Evolutionary conservation across 805 yeast genomes (phyloP).

Genomic region (Ogataea paradorogensis): DNA sequence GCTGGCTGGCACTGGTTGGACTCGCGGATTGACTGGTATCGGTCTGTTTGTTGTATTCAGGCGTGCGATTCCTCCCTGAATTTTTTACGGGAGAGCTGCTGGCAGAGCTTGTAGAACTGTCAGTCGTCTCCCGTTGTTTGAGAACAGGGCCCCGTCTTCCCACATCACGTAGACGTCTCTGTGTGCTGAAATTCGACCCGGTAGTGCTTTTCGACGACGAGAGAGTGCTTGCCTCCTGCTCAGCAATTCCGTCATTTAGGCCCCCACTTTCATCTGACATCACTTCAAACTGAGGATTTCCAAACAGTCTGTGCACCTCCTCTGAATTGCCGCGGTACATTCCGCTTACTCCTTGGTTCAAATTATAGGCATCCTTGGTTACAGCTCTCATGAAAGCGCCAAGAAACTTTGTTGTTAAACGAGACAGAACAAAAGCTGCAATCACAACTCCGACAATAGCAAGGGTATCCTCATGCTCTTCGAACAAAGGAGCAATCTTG

Average conservation of each 20-base stretch:
- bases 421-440: slow-evolving; percentile 12
- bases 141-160: background rate
- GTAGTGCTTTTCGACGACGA: slow-evolving; percentile 7
- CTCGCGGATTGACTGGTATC: slow-evolving; percentile 8
- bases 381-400: slow-evolving; percentile 17
- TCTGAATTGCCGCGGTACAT: slow-evolving; percentile 25
- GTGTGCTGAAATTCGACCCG: slow-evolving; percentile 10
- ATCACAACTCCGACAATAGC: slow-evolving; percentile 13
- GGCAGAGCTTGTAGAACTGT: slow-evolving; percentile 7
- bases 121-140: slow-evolving; percentile 3
- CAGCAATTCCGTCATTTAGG: slow-evolving; percentile 24
- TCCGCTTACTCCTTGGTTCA: slow-evolving; percentile 23
- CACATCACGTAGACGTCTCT: slow-evolving; percentile 3
- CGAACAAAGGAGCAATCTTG: slow-evolving; percentile 12
- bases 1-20: slow-evolving; percentile 10
- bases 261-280: slow-evolving; percentile 25
- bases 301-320: slow-evolving; percentile 10
- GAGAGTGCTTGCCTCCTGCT: slow-evolving; percentile 12
- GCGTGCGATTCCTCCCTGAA: slow-evolving; percentile 25
- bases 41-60: slow-evolving; percentile 2
- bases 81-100: slow-evolving; percentile 7
- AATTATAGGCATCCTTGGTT: slow-evolving; percentile 24
- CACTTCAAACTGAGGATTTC: slow-evolving; percentile 22
- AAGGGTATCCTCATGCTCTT: slow-evolving; percentile 18
- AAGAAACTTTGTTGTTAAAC: slow-evolving; percentile 13